Evolutionary conservation across 2,329 filamentous ascomycete genomes (phyloP), one percentile per base, ranked within the genome.

Genomic region (Fusarium denticulatum): DNA sequence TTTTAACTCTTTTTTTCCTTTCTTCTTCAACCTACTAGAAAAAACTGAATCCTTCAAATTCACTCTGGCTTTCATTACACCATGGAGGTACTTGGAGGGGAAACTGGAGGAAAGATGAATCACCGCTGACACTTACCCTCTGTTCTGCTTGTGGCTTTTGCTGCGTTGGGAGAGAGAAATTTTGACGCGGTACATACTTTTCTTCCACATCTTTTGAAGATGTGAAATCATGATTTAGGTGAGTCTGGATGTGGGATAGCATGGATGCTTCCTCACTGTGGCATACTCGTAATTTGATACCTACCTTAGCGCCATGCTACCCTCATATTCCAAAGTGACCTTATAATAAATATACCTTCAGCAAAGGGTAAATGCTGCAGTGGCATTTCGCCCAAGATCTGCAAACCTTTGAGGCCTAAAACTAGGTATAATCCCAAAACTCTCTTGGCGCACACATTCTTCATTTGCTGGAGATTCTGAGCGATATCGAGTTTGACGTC

Each of bases 81-180:
- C 81, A 84, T 85, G 88, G 85, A 87, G 85, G 85, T 79, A 71
- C 74, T 82, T 85, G 87, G 90, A 92, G 90, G 91, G 91, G 91
- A 92, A 92, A 92, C 84, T 88, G 90, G 87, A 89, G 89, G 90
- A 90, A 79, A 93, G 90, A 91, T 77, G 64, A 76, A 81, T 52
- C 66, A 73, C 81, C 84, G 83, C 81, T 81, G 82, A 82, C 52
- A 69, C 85, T 87, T 87, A 86, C 86, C 85, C 81, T 86, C 82
- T 86, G 83, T 78, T 80, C 83, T 82, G 81, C 77, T 74, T 78
- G 76, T 65, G 56, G 74, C 76, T 65, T 77, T 74, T 75, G 74
- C 76, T 80, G 79, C 79, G 67, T 78, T 80, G 79, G 80, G 80
- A 77, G 79, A 79, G 80, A 79, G 81, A 82, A 82, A 79, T 77